Evolutionary conservation across 495 filamentous ascomycete genomes (phyloP).

Genomic region (Hypoxylon intermedium): DNA sequence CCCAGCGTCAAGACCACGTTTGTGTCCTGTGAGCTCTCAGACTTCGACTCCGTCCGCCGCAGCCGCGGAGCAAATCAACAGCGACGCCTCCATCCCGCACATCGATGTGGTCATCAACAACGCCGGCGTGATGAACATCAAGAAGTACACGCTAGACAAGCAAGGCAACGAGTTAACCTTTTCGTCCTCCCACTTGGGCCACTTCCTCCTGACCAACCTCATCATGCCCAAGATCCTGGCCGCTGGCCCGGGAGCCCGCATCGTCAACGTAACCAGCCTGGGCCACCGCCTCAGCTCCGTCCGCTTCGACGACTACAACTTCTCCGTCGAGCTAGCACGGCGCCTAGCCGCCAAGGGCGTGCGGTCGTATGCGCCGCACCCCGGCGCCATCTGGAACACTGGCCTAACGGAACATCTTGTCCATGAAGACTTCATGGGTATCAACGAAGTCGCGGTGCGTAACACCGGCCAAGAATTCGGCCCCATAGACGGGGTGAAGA

Average conservation of each 20-base stretch:
- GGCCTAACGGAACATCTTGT: constrained; percentile 35
- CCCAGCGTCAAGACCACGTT: constrained; percentile 49
- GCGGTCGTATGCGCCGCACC: constrained; percentile 50
- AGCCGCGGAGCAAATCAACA: constrained; percentile 56
- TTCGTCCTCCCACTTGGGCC: constrained; percentile 64
- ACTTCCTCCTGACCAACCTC: constrained; percentile 65
- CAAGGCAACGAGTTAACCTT: constrained; percentile 63
- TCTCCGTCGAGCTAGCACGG: constrained; percentile 54
- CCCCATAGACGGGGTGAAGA: constrained; percentile 5
- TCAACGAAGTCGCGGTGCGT: constrained; percentile 40
- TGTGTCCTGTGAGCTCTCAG: constrained; percentile 56
- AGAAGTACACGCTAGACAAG: constrained; percentile 47
- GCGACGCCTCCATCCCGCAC: constrained; percentile 52
- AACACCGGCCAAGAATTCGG: constrained; percentile 32
- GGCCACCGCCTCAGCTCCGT: constrained; percentile 53
- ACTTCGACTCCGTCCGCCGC: constrained; percentile 55
- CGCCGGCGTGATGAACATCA: constrained; percentile 68
- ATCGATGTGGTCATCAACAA: constrained; percentile 75
- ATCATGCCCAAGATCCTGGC: constrained; percentile 56
- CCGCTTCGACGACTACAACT: constrained; percentile 60
- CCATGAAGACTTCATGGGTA: constrained; percentile 22
- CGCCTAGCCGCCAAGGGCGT: constrained; percentile 45
- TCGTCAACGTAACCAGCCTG: constrained; percentile 52
- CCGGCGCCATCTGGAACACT: constrained; percentile 48
- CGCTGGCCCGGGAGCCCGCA: constrained; percentile 35